Base-by-base conservation (phyloP, 2,329 filamentous ascomycete species). In the Cercospora janseana region DNA sequence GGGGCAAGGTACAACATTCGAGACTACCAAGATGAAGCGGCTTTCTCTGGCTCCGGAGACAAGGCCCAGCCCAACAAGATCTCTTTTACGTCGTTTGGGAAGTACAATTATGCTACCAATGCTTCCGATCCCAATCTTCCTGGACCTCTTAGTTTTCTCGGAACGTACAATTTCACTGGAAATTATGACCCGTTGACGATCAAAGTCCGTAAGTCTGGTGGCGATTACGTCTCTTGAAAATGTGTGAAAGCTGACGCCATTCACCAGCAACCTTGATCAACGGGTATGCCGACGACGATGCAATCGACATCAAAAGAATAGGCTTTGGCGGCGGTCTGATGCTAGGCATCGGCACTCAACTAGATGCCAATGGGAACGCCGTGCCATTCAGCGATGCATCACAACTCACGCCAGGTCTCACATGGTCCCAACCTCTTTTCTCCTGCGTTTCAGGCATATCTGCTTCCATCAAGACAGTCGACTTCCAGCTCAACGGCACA, bases 401-500 rank as follows among this genome's bases (percentile, higher is more conserved):
- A 4, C 37, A 40, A 12, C 13, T 49, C 12, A 40, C 13, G 4
- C 37, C 45, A 12, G 50, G 50, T 3, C 21, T 12, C 6, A 41
- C 15, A 10, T 52, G 50, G 50, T 35, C 46, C 6, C 50, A 52
- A 12, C 50, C 45, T 13, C 4, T 52, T 20, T 52, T n/a, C 24
- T 10, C 50, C 8, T 52, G 50, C 38, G 29, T 44, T 4, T 48
- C 50, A 1, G 37, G 34, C 5, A 24, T 52, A 4, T 37, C 29
- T 10, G 50, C 50, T 7, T 49, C 44, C 1, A 26, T 52, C 37
- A 54, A 55, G 35, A 28, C 18, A 8, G 46, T 44, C 16, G 31
- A 35, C 37, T 56, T 48, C 32, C 49, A 58, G 13, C 37, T 51
- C 27, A 58, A 53, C 46, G 41, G 53, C 28, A 56, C 49, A 6